phyloP scores from a whole-genome alignment of 1,284 basidiomycete species.

The Thecaphora frezii region DNA sequence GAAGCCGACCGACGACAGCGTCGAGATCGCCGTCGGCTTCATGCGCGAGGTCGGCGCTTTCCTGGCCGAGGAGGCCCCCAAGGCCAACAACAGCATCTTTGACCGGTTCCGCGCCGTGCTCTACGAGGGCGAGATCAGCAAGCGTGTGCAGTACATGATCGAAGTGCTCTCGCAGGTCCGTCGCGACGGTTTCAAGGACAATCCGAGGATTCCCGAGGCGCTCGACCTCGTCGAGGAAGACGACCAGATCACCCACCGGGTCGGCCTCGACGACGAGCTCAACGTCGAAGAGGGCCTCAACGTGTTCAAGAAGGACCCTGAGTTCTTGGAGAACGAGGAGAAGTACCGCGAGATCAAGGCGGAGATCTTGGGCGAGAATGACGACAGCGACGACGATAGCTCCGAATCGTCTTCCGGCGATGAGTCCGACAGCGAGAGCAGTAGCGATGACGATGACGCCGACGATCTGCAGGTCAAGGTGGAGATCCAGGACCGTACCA shows the following conservation, averaged over 20 bases:
- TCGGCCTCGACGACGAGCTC: slow-evolving; percentile 87
- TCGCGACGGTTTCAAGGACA: slow-evolving; percentile 98
- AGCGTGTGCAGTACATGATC: slow-evolving; percentile 99
- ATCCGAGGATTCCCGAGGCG: slow-evolving; percentile 87
- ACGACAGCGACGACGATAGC: slow-evolving; percentile 26
- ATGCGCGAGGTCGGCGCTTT: slow-evolving; percentile 96
- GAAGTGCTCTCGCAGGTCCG: slow-evolving; percentile 77
- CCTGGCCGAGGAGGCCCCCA: slow-evolving; percentile 88
- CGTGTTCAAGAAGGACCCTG: slow-evolving; percentile 91
- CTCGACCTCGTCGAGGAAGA: slow-evolving; percentile 96
- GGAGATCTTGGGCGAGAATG: slow-evolving; percentile 78
- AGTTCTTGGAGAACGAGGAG: slow-evolving; percentile 87
- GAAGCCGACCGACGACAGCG: slow-evolving; percentile 93
- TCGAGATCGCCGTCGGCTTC: slow-evolving; percentile 96
- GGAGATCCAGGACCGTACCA: slow-evolving; percentile 91
- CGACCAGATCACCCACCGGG: slow-evolving; percentile 84
- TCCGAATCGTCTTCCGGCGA: slow-evolving; percentile 21
- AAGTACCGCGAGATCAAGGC: slow-evolving; percentile 86
- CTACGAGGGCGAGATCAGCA: slow-evolving; percentile 91
- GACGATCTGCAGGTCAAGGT: slow-evolving; percentile 58
- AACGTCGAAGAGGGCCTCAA: slow-evolving; percentile 92
- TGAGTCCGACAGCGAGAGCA: slow-evolving; percentile 65
- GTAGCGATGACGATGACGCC: slow-evolving; percentile 67
- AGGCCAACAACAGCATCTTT: slow-evolving; percentile 87
- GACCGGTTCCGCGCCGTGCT: slow-evolving; percentile 95